Evolutionary conservation across 1,284 basidiomycete species (phyloP), one percentile per base, ranked within the genome.

Genomic region (Puccinia horiana): DNA sequence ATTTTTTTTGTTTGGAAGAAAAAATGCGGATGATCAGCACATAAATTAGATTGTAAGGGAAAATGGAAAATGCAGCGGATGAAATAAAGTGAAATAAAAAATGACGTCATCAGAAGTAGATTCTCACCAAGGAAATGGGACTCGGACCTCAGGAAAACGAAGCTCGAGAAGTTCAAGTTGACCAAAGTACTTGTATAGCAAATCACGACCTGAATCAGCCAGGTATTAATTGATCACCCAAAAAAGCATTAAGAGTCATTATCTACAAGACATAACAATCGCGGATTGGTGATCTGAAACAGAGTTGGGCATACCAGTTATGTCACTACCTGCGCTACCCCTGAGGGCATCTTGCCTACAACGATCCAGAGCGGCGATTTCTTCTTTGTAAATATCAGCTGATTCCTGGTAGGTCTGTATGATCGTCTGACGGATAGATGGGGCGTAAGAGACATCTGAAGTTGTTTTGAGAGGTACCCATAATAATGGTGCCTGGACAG

Each of bases 101-200:
- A 32, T 74, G 69, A 29, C 61, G 32, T 72, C 49, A 56, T 29
- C 11, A 44, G 16, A 63, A 9, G 29, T 16, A 9, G 54, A 42
- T 75, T n/a, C 44, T 83, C 75, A 89, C 90, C 96, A 99, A 0
- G 94, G 92, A 86, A 99, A 99, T 82, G 94, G 93, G 85, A 98
- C 94, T 85, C 94, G 91, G 83, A 99, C 93, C 87, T 99, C 97
- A 9, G 96, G 92, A 88, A 99, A 99, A 42, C 97, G 92, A 75
- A 99, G 90, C 86, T 99, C 97, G 54, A 99, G 92, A 42, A 99
- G 91, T 86, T 99, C 97, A 52, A 99, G 92, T 88, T 99, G 96
- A 63, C 97, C 96, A 89, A 99, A 99, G 90, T 99, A 99, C 88
- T 97, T 98, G 92, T 96, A 98, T 70, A 99, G 90, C 35, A 99